phyloP scores from a whole-genome alignment of 2,329 filamentous ascomycete genomes.

The Talaromyces sp. region DNA sequence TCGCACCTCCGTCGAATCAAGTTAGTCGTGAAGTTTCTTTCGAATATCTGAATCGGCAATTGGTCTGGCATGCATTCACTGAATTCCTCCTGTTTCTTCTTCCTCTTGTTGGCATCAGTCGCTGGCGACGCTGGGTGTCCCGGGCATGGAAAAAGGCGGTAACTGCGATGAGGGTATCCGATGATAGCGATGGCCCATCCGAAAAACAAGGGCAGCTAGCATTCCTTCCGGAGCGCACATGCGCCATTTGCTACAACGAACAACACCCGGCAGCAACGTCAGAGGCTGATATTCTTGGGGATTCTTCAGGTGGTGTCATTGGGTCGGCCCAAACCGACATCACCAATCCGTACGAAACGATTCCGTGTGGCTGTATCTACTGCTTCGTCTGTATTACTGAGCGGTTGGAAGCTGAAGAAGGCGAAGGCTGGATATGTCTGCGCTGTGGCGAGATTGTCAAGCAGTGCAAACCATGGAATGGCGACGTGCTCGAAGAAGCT shows the following conservation, averaged over 20 bases:
- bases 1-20: slow-evolving; percentile 79
- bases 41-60: slow-evolving; percentile 93
- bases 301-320: slow-evolving; percentile 69
- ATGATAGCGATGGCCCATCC: slow-evolving; percentile 46
- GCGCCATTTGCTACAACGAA: slow-evolving; percentile 94
- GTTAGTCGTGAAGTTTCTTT: slow-evolving; percentile 90
- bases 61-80: slow-evolving; percentile 99
- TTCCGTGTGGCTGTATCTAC: slow-evolving; percentile 86
- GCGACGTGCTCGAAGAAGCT: slow-evolving; percentile 64
- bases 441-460: slow-evolving; percentile 79
- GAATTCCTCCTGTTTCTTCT: slow-evolving; percentile 96
- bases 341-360: slow-evolving; percentile 90
- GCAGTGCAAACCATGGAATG: slow-evolving; percentile 85
- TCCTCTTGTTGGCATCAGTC: slow-evolving; percentile 90
- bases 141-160: slow-evolving; percentile 80
- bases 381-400: slow-evolving; percentile 95
- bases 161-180: slow-evolving; percentile 50
- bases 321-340: slow-evolving; percentile 89
- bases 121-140: slow-evolving; percentile 86
- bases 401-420: slow-evolving; percentile 83
- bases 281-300: slow-evolving; percentile 71
- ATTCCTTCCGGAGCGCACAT: slow-evolving; percentile 88
- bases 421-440: slow-evolving; percentile 87
- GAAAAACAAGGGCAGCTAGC: slow-evolving; percentile 65
- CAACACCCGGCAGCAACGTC: slow-evolving; percentile 69